Conservation (phyloP, 2,329 filamentous ascomycete genomes). For the Colletotrichum falcatum region DNA sequence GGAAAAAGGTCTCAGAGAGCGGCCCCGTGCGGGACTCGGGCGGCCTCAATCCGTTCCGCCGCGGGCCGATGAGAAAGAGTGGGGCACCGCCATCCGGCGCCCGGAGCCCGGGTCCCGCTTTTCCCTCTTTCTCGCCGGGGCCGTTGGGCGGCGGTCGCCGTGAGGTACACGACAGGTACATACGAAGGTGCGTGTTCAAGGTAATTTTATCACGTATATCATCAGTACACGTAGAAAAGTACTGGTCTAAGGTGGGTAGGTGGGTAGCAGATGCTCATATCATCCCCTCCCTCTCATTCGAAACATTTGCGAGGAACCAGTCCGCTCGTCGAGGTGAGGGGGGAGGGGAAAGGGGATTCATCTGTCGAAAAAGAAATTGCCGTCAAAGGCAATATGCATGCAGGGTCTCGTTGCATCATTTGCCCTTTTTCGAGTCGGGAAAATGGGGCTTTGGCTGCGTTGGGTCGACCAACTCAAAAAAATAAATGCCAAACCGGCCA, state of each 20-base stretch:
- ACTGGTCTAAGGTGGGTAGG: neutral
- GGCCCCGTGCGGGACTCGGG: slow-evolving; percentile 23
- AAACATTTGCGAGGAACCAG: neutral
- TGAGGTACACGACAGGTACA: neutral
- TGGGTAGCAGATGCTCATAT: neutral
- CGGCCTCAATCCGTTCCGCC: slow-evolving; percentile 1
- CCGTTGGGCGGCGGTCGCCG: neutral
- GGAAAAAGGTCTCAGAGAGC: neutral
- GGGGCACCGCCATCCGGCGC: neutral
- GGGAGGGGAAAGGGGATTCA: neutral
- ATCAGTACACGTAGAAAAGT: neutral
- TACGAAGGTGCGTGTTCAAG: neutral
- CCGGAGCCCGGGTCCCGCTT: neutral
- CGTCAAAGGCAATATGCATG: neutral
- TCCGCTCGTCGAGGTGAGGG: neutral
- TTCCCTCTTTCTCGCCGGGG: neutral
- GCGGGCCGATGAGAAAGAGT: slow-evolving; percentile 12
- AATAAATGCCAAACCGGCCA: slow-evolving; percentile 3
- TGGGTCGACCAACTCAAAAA: slow-evolving; percentile 3
- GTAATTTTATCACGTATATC: neutral
- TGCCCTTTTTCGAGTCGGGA: neutral
- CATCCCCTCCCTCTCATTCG: too few species aligned
- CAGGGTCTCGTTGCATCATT: neutral
- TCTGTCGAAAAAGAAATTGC: neutral
- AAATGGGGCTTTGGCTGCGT: neutral